Evolutionary conservation across 2,329 filamentous ascomycete species (phyloP).

Genomic region (Aspergillus neoniger): DNA sequence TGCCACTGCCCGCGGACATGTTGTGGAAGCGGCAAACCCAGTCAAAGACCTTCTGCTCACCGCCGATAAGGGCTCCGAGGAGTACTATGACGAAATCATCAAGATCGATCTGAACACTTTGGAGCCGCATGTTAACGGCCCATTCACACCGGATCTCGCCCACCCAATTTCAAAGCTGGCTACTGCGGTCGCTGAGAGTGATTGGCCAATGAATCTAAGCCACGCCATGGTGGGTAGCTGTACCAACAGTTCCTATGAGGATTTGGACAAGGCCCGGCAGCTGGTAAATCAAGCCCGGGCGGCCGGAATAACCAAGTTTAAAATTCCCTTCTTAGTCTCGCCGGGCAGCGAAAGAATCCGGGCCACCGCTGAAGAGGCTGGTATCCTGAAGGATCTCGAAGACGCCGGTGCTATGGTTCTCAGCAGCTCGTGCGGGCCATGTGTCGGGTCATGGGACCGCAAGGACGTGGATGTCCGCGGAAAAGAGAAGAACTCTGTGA

Average conservation of each 20-base stretch:
- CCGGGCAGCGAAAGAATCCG: slow-evolving; percentile 94
- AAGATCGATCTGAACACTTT: slow-evolving; percentile 90
- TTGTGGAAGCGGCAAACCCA: slow-evolving; percentile 61
- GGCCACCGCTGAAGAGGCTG: slow-evolving; percentile 82
- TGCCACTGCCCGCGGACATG: slow-evolving; percentile 82
- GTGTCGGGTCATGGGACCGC: slow-evolving; percentile 91
- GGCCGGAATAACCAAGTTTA: slow-evolving; percentile 80
- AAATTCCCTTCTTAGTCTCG: slow-evolving; percentile 86
- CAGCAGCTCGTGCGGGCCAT: slow-evolving; percentile 87
- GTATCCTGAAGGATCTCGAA: slow-evolving; percentile 86
- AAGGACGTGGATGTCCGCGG: slow-evolving; percentile 66
- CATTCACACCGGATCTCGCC: slow-evolving; percentile 93
- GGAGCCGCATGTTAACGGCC: slow-evolving; percentile 95
- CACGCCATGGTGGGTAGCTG: slow-evolving; percentile 94
- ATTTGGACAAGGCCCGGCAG: slow-evolving; percentile 69
- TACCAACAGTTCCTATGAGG: slow-evolving; percentile 83
- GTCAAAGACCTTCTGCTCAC: slow-evolving; percentile 58
- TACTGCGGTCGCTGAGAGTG: slow-evolving; percentile 82
- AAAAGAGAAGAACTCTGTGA: slow-evolving; percentile 92
- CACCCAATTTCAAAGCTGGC: slow-evolving; percentile 95
- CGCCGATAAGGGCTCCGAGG: slow-evolving; percentile 81
- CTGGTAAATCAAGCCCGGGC: slow-evolving; percentile 76
- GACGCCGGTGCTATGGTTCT: slow-evolving; percentile 90
- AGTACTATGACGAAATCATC: slow-evolving; percentile 79
- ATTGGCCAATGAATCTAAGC: slow-evolving; percentile 91